phyloP scores from a whole-genome alignment of 2,329 filamentous ascomycete genomes.

The Aspergillus sp. region DNA sequence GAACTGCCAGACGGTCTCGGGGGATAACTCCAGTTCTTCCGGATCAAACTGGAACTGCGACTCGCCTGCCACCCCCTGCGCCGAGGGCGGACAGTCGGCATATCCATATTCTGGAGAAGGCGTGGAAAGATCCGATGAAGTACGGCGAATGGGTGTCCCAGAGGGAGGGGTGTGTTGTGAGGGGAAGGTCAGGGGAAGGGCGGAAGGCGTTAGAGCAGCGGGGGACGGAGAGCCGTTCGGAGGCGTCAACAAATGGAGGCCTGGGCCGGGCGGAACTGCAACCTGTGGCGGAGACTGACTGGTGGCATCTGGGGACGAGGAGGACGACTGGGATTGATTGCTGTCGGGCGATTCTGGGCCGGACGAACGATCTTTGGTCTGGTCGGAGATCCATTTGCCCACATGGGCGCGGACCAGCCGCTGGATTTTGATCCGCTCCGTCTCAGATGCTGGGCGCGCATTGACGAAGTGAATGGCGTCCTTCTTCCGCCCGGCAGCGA shows the following conservation, averaged over 20 bases:
- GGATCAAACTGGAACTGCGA: neutral
- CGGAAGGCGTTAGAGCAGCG: neutral
- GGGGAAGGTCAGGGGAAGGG: neutral
- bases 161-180: neutral
- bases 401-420: conserved; percentile 37
- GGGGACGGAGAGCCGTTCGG: neutral
- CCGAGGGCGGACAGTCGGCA: neutral
- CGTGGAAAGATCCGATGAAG: neutral
- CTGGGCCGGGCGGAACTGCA: neutral
- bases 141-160: neutral
- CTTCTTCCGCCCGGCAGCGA: conserved; percentile 18
- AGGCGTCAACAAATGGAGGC: neutral
- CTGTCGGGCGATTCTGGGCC: conserved; percentile 13
- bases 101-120: neutral
- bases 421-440: conserved; percentile 29
- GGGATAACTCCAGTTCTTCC: neutral
- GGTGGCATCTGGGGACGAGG: neutral
- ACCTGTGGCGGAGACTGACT: neutral
- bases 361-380: conserved; percentile 32
- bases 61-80: neutral
- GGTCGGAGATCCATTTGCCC: conserved; percentile 39
- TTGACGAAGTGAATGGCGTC: conserved; percentile 38
- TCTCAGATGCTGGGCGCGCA: conserved; percentile 33
- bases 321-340: neutral
- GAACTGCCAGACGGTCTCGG: neutral